Percentiles rank a stretch among this genome's conserved stretches.
Conservation (phyloP, 768 basidiomycete genomes). For the Pseudohyphozyma bogoriensis region DNA sequence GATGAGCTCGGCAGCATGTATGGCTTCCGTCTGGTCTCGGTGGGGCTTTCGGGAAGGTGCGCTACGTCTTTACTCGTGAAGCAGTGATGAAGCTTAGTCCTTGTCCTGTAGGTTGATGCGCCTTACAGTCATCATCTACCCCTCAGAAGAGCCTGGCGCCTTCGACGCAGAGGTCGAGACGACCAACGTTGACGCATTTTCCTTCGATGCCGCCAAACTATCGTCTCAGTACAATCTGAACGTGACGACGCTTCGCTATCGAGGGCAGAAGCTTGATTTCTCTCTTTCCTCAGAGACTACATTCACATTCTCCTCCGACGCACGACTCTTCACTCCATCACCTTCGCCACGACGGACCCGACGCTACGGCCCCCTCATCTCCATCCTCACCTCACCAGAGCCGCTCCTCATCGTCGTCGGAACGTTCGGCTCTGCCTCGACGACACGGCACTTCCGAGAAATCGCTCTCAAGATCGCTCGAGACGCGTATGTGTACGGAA, state of each 20-base stretch:
- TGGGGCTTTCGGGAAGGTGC: constrained; percentile 60
- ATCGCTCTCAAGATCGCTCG: background rate
- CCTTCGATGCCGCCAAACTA: background rate
- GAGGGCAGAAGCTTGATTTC: too few species aligned
- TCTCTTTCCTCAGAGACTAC: too few species aligned
- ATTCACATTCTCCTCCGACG: background rate
- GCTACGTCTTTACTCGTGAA: constrained; percentile 14
- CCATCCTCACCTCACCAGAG: constrained; percentile 51
- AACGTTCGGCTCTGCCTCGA: background rate
- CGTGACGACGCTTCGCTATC: background rate
- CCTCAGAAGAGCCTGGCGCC: too few species aligned
- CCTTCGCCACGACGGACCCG: background rate
- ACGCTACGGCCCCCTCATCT: constrained; percentile 33
- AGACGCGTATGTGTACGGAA: background rate
- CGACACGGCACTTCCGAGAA: background rate
- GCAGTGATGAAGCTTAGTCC: too few species aligned
- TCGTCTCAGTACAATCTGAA: background rate
- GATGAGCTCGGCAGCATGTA: constrained; percentile 58
- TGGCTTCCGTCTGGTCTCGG: constrained; percentile 56
- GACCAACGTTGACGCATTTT: background rate
- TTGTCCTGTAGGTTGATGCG: background rate
- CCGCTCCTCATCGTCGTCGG: constrained; percentile 18
- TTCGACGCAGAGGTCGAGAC: background rate
- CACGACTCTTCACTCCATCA: background rate
- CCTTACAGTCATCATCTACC: background rate